A percentile compares a stretch with the other conserved stretches of the same genome.
These are phyloP conservation scores for Backusella psychrophila DNA, from an alignment of 192 early-diverging fungal species.

Conservation along the genomic window DNA sequence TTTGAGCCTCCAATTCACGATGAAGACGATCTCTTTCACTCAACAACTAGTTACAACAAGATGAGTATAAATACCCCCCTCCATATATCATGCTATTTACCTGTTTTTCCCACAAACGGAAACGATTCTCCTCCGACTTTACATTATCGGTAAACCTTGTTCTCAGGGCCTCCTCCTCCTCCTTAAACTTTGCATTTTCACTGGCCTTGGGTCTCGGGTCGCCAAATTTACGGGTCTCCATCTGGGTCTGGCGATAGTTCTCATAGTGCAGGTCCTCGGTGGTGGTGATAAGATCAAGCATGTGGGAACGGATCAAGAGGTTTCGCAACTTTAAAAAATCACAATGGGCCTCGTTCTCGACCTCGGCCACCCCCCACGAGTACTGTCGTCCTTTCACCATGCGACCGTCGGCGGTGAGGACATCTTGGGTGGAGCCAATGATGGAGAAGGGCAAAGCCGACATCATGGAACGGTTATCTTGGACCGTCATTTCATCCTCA, in stretches of 20 bases:
- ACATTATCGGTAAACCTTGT: slow-evolving; percentile 98
- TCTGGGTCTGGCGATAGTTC: slow-evolving; percentile 82
- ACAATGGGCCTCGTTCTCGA: slow-evolving; percentile 99
- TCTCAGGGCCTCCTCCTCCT: slow-evolving; percentile 94
- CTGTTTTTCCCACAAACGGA: slow-evolving; percentile 98
- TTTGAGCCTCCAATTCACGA: slow-evolving; percentile 94
- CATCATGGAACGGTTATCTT: slow-evolving; percentile 84
- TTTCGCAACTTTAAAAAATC: slow-evolving; percentile 97
- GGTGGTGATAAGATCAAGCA: slow-evolving; percentile 91
- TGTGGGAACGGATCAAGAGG: slow-evolving; percentile 95
- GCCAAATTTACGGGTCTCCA: slow-evolving; percentile 86
- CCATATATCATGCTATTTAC: background rate
- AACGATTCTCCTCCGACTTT: slow-evolving; percentile 91
- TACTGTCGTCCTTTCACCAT: slow-evolving; percentile 95
- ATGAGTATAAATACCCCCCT: background rate
- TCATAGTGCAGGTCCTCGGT: slow-evolving; percentile 98
- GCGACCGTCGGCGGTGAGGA: slow-evolving; percentile 78
- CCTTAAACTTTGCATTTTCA: slow-evolving; percentile 95
- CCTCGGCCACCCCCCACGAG: slow-evolving; percentile 98
- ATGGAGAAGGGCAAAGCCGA: slow-evolving; percentile 94
- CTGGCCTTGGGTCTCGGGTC: slow-evolving; percentile 70
- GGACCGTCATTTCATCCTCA: slow-evolving; percentile 77
- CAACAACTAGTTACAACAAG: slow-evolving; percentile 41
- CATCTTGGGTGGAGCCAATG: slow-evolving; percentile 89
- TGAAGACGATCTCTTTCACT: slow-evolving; percentile 96